phyloP scores from a whole-genome alignment of 2,329 filamentous ascomycete species.

The Fusarium albidum region DNA sequence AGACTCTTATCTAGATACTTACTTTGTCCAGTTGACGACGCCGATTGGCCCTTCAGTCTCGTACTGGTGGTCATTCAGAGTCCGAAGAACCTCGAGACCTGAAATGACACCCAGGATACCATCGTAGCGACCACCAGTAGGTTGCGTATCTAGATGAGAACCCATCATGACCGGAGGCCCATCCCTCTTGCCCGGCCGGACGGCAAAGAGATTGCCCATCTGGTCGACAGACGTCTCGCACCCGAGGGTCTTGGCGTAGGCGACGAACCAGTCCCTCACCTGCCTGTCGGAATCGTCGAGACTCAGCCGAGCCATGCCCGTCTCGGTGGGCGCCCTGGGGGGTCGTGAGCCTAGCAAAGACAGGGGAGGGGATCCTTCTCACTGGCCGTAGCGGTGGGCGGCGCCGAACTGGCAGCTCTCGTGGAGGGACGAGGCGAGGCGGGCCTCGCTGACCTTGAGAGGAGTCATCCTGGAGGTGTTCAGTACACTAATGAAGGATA shows the following conservation, averaged over 20 bases:
- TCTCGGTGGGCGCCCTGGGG: slow-evolving; percentile 55
- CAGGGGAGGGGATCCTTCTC: slow-evolving; percentile 19
- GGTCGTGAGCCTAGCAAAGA: neutral
- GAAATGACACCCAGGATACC: slow-evolving; percentile 79
- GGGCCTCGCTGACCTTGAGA: slow-evolving; percentile 6
- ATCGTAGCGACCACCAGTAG: slow-evolving; percentile 74
- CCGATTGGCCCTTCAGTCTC: slow-evolving; percentile 77
- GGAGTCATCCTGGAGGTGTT: neutral
- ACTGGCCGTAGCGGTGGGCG: slow-evolving; percentile 38
- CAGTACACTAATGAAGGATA: too few species aligned
- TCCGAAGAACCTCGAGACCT: slow-evolving; percentile 75
- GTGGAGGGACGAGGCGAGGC: slow-evolving; percentile 28
- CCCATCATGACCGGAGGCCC: slow-evolving; percentile 73
- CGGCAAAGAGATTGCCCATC: slow-evolving; percentile 84
- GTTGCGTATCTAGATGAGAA: slow-evolving; percentile 73
- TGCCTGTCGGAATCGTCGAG: slow-evolving; percentile 76
- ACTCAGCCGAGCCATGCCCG: slow-evolving; percentile 79
- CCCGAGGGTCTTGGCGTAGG: slow-evolving; percentile 68
- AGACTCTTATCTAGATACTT: slow-evolving; percentile 24
- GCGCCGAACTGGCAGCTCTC: slow-evolving; percentile 31
- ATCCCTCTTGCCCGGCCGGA: slow-evolving; percentile 68
- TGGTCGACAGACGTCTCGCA: slow-evolving; percentile 74
- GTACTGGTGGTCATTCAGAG: slow-evolving; percentile 71
- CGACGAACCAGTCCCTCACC: slow-evolving; percentile 78
- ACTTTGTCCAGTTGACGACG: slow-evolving; percentile 82